Base-by-base conservation (phyloP, 768 basidiomycete genomes). In the Pleurotus cornucopiae region DNA sequence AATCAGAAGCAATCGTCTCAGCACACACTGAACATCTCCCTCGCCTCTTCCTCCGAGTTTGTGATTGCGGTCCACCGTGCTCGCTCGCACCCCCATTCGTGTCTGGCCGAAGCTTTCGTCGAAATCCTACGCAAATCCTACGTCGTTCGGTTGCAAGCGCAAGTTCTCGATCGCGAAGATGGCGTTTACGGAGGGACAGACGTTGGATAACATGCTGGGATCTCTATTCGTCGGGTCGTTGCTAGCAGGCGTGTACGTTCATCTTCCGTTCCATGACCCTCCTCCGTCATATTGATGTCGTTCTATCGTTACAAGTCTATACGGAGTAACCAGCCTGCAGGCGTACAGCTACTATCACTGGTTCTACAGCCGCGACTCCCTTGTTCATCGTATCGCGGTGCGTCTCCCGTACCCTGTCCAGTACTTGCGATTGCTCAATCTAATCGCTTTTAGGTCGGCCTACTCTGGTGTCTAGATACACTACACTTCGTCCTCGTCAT, bases 181-280 rank as follows among this genome's bases (percentile, higher is more conserved):
- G 34, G 16, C 26, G 20, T 40, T 52, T 21, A 16, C 37, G 14
- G n/a, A 39, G 14, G 37, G 37, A 9, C 51, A 52, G 38, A 52
- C 51, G 18, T 20, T 52, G 38, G 51, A 52, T 40, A 52, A 52
- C 38, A 52, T 23, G n/a, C 21, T 52, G 51, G 51, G 51, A 37
- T 52, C 51, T 16, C 23, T 52, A 39, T 40, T 52, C 6, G 41
- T 52, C 16, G 51, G 51, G n/a, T 52, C 51, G 11, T 5, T 52
- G 9, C 39, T 52, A n/a, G 51, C 51, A 5, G 14, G 37, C 14
- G 25, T 52, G 51, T 52, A 20, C 16, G 51, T 52, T 20, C 12
- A 2, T 25, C n/a, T 18, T 37, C 23, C 23, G 13, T 23, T 47
- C 18, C 21, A 43, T 14, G 14, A 6, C 20, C 4, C 43, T 13